Conservation (phyloP, 257 asterid species). For the Striga asiatica region DNA sequence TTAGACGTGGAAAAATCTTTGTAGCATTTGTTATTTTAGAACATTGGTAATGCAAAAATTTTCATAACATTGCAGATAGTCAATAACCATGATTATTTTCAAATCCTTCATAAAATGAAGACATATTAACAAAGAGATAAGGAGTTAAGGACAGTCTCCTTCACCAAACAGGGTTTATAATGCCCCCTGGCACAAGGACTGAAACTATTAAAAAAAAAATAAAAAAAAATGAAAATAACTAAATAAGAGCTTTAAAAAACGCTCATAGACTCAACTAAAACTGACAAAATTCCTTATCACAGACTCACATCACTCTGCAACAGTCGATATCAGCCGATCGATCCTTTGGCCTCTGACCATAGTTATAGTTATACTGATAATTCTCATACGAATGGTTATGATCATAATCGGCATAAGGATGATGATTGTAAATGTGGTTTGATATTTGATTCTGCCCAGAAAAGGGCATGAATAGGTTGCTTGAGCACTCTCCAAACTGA, state of each 20-base stretch:
- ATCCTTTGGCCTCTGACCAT: background rate
- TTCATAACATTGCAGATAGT: no score
- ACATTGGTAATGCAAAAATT: no score
- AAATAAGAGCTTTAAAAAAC: background rate
- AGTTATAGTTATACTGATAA: background rate
- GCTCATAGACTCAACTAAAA: background rate
- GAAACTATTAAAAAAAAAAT: no score
- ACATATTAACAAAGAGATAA: no score
- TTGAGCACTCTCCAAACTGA: conserved; percentile 36
- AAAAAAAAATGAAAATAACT: background rate
- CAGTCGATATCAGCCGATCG: conserved; percentile 11
- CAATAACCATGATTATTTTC: no score
- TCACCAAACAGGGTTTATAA: background rate
- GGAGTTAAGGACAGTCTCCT: no score
- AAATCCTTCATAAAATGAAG: no score
- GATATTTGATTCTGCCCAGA: no score
- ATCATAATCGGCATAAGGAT: background rate
- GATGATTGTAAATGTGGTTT: background rate
- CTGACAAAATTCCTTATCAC: background rate
- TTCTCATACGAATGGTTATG: background rate
- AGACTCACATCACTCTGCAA: conserved; percentile 17
- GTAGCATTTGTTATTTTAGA: no score
- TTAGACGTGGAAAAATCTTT: no score
- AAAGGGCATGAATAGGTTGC: conserved; percentile 26
- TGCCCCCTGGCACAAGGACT: background rate